A percentile compares a stretch with the other conserved stretches of the same genome.
These are phyloP conservation scores for Helianthus annuus DNA, from an alignment of 129 eudicot genomes.

Conservation along the genomic window HanXRQr2.0-SUNRISE NC_035449.2:21402277-21402776, in stretches of 20 bases:
- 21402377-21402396: conserved; percentile 21
- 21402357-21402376: conserved; percentile 22
- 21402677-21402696: conserved; percentile 48
- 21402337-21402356: conserved; percentile 6
- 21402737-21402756: neutral
- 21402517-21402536: conserved; percentile 38
- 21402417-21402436: neutral
- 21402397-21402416: conserved; percentile 14
- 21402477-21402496: neutral
- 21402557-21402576: conserved; percentile 50
- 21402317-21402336: conserved; percentile 11
- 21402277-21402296: neutral
- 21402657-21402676: conserved; percentile 73
- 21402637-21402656: conserved; percentile 72
- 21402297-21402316: conserved; percentile 11
- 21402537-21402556: conserved; percentile 20
- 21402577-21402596: conserved; percentile 74
- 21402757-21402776: neutral
- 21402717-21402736: neutral
- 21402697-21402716: conserved; percentile 33
- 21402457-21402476: neutral
- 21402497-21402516: conserved; percentile 37
- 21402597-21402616: conserved; percentile 79
- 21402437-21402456: conserved; percentile 22
- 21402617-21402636: conserved; percentile 90